Percentiles rank a stretch among this genome's conserved stretches.
These are phyloP conservation scores for Waltiozyma solani DNA, from an alignment of 1,139 yeast genomes.

Conservation along the genomic window DNA sequence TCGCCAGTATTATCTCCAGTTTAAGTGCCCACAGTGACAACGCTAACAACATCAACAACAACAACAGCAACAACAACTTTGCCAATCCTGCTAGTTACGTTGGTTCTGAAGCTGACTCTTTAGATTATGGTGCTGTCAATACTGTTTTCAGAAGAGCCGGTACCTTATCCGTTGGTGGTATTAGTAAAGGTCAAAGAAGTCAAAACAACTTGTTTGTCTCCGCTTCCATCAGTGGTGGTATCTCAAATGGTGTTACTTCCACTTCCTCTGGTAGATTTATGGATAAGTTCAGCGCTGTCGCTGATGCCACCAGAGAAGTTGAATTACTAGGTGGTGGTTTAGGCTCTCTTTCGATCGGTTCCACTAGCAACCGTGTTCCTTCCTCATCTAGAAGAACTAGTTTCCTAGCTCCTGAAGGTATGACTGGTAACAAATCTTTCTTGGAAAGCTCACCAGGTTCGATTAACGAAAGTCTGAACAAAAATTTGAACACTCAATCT, in stretches of 20 bases:
- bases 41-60: constrained; percentile 8
- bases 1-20: constrained; percentile 34
- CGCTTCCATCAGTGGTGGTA: constrained; percentile 54
- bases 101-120: constrained; percentile 30
- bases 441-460: constrained; percentile 34
- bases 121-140: constrained; percentile 34
- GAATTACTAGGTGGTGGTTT: constrained; percentile 36
- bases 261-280: constrained; percentile 33
- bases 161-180: constrained; percentile 32
- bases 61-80: constrained; percentile 21
- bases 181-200: constrained; percentile 17
- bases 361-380: constrained; percentile 20
- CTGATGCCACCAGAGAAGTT: constrained; percentile 71
- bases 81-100: constrained; percentile 22
- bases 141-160: constrained; percentile 28
- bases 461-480: constrained; percentile 40
- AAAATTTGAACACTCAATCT: constrained; percentile 25
- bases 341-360: constrained; percentile 23
- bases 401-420: constrained; percentile 26
- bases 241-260: constrained; percentile 24
- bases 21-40: constrained; percentile 22
- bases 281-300: constrained; percentile 63
- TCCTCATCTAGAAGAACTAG: constrained; percentile 38
- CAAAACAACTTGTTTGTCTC: constrained; percentile 35
- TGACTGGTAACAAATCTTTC: constrained; percentile 12